Base-by-base conservation (phyloP, 1,139 yeast genomes). In the Kurtzmaniella quercitrusa region DNA sequence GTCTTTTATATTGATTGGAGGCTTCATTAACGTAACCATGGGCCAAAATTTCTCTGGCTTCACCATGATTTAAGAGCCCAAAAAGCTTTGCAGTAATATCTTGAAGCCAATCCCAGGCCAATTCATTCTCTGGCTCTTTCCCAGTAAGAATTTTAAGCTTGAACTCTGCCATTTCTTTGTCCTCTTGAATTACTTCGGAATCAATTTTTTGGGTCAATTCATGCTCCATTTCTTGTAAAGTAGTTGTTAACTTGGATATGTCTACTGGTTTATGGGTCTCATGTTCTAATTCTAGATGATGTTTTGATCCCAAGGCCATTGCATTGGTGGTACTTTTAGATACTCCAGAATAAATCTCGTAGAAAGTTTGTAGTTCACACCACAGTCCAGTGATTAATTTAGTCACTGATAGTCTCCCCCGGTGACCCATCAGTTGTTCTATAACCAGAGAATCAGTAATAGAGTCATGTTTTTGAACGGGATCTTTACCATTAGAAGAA, bases 41-140 rank as follows among this genome's bases (percentile, higher is more conserved):
- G 5, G 81, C 73, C 42, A 79, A 58, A 4, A 84, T 57, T 55
- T 85, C 91, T 48, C 90, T 65, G 1, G 85, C 81, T 46, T 75
- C 75, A 0, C 85, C 80, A 9, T 59, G 59, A 3, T 62, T 52
- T 14, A 79, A 57, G 18, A 82, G 56, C 14, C 63, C 59, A 17
- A 65, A 55, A 25, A 80, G 47, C 37, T 75, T 60, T 17, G 49
- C 49, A 2, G 70, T 58, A 1, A 66, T 56, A 37, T 60, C 59
- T 23, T 62, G 64, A 17, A 61, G 52, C 76, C 78, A 68, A 9
- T 56, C 60, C 5, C 48, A 48, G 1, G 70, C 69, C 39, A 68
- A 47, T 8, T 49, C 44, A 43, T 65, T 53, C 25, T 48, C 63
- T 9, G 43, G 42, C 2, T 39, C 37, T 17, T 47, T 44, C 3